Evolutionary conservation across 2,329 filamentous ascomycete species (phyloP), one percentile per base, ranked within the genome.

Genomic region (Cladosporium austrohemisphaericum): DNA sequence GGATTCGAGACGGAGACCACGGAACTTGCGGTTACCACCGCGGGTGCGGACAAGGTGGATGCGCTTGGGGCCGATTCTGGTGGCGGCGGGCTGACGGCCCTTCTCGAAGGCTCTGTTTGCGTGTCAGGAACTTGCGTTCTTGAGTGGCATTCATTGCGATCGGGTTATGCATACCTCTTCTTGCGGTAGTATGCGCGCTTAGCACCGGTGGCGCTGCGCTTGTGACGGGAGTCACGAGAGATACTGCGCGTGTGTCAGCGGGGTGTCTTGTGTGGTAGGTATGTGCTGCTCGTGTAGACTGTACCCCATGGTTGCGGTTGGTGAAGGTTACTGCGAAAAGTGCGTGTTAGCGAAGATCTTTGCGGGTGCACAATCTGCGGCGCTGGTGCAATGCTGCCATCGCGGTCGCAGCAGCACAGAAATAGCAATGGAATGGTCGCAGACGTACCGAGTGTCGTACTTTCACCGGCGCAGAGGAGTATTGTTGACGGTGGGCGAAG

Each of bases 1-100:
- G 62, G 89, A 85, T 74, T 98, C 93, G 79, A 98, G 88, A 78
- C 93, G 93, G 65, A 98, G 91, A 66, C 86, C 93, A 77, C 93
- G 92, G 88, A 94, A 96, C 83, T 98, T 98, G 80, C 88, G 89
- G 88, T 98, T 98, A 68, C 93, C 93, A 76, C 93, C 90, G 74
- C 91, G 91, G 70, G 89, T 95, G 77, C 90, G 91, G 77, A 96
- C 89, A 71, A 93, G 84, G 81, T 95, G 90, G 77, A 96, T 85
- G 75, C 90, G 86, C 87, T 95, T 95, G 73, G 85, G 71, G 69
- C 94, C 93, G 77, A 98, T 97, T 86, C 92, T 88, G 79, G 93
- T 98, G 85, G 93, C 95, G 82, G 93, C 89, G 74, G 92, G 88
- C 84, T 98, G 93, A 76, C 93, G 92, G 76, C 93, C 93, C 78